These are phyloP conservation scores for Avena sativa DNA, from an alignment of 176 grass and related monocot genomes.

Conservation along the genomic window DNA sequence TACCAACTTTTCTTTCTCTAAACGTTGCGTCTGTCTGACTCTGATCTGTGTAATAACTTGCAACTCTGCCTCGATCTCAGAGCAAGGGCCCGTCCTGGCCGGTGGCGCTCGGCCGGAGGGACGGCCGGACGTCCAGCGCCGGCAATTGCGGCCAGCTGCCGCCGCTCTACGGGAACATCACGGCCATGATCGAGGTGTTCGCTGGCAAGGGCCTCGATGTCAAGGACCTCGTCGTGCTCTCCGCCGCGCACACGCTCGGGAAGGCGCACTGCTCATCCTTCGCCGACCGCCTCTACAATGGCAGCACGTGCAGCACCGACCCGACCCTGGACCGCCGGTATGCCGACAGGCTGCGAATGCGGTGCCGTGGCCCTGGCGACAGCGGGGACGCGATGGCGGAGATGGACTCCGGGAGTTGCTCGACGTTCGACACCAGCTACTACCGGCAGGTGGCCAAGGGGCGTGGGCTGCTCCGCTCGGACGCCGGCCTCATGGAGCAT, in stretches of 20 bases:
- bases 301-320: neutral
- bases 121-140: slow-evolving; percentile 48
- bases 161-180: slow-evolving; percentile 47
- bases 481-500: slow-evolving; percentile 54
- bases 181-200: slow-evolving; percentile 36
- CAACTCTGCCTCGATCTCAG: neutral
- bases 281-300: slow-evolving; percentile 49
- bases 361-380: slow-evolving; percentile 42
- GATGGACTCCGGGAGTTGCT: slow-evolving; percentile 76
- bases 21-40: neutral
- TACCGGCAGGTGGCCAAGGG: slow-evolving; percentile 51
- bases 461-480: slow-evolving; percentile 59
- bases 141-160: slow-evolving; percentile 49
- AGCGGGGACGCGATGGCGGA: slow-evolving; percentile 33
- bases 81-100: slow-evolving; percentile 57
- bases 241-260: slow-evolving; percentile 68
- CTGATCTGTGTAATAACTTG: neutral
- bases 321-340: slow-evolving; percentile 51
- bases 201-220: slow-evolving; percentile 43
- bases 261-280: slow-evolving; percentile 70
- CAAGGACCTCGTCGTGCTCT: slow-evolving; percentile 69
- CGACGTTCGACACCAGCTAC: slow-evolving; percentile 67
- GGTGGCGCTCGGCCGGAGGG: slow-evolving; percentile 51
- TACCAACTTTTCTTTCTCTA: neutral
- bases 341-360: slow-evolving; percentile 50